Percentiles rank a stretch among this genome's conserved stretches.
Conservation (phyloP, 495 filamentous ascomycete species). For the Penicillium alfredii region DNA sequence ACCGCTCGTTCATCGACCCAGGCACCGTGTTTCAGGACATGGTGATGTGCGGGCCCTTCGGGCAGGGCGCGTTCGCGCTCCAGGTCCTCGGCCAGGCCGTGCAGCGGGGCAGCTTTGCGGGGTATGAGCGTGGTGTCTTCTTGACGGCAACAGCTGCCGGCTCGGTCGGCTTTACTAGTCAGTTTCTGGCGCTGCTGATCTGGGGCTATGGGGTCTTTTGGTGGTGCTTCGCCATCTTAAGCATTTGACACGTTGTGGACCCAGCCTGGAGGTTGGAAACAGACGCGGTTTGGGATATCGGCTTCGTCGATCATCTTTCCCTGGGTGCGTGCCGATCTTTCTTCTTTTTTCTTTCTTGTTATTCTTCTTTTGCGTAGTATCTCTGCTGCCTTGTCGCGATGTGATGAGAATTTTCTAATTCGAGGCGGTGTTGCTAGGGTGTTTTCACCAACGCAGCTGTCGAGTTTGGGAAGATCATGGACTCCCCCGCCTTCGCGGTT, state of each 20-base stretch:
- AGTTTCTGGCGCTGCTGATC: constrained; percentile 19
- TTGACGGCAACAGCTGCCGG: constrained; percentile 19
- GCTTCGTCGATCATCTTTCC: constrained; percentile 30
- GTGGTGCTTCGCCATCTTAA: constrained; percentile 28
- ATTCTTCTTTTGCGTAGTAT: no score
- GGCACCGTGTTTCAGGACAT: constrained; percentile 31
- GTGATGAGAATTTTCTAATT: background rate
- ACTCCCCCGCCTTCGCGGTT: constrained; percentile 23
- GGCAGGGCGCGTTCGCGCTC: constrained; percentile 28
- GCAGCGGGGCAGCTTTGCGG: constrained; percentile 16
- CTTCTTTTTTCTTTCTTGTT: no score
- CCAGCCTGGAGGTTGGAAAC: constrained; percentile 17
- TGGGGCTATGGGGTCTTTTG: constrained; percentile 33
- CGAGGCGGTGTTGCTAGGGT: constrained; percentile 9
- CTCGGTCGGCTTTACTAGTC: constrained; percentile 14
- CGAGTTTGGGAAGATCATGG: constrained; percentile 25
- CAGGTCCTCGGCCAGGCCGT: constrained; percentile 23
- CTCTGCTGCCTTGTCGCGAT: no score
- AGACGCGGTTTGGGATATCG: constrained; percentile 17
- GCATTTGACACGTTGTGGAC: constrained; percentile 25
- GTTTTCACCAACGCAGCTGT: constrained; percentile 30
- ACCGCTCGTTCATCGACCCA: constrained; percentile 10
- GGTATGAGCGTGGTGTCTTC: constrained; percentile 22
- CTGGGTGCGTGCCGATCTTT: constrained; percentile 15
- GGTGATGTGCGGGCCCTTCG: constrained; percentile 33